These are phyloP conservation scores for Globisporangium alternatum DNA, from an alignment of 352 stramenopile genomes.

Conservation along the genomic window DNA sequence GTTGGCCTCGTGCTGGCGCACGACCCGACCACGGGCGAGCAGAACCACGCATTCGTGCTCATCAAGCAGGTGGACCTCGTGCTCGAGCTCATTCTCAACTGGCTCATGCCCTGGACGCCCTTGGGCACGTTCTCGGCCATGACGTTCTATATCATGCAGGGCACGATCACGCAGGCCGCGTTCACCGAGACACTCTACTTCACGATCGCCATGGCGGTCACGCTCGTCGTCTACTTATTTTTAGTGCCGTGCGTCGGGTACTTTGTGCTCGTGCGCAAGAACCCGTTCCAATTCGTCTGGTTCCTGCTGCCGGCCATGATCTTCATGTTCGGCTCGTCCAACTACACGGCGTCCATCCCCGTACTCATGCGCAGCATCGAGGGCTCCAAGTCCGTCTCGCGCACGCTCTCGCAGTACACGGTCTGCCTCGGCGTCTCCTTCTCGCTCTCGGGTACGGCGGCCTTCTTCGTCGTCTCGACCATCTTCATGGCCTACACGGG, in stretches of 20 bases:
- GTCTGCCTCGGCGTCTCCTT: slow-evolving; percentile 51
- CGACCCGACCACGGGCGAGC: slow-evolving; percentile 34
- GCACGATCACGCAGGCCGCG: slow-evolving; percentile 28
- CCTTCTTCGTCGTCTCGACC: slow-evolving; percentile 48
- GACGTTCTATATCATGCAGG: slow-evolving; percentile 48
- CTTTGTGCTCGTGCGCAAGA: slow-evolving; percentile 57
- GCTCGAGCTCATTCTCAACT: slow-evolving; percentile 71
- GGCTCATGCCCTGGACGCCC: slow-evolving; percentile 50
- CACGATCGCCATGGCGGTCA: slow-evolving; percentile 36
- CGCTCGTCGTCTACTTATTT: slow-evolving; percentile 47
- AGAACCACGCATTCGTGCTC: slow-evolving; percentile 52
- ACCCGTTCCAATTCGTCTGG: slow-evolving; percentile 55
- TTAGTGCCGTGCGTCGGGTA: slow-evolving; percentile 51
- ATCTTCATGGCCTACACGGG: slow-evolving; percentile 70
- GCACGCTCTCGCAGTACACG: slow-evolving; percentile 59
- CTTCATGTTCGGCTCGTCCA: slow-evolving; percentile 49
- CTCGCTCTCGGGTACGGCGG: slow-evolving; percentile 44
- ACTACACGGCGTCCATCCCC: slow-evolving; percentile 50
- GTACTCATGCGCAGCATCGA: slow-evolving; percentile 65
- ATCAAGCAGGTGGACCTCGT: slow-evolving; percentile 58
- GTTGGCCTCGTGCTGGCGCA: slow-evolving; percentile 44
- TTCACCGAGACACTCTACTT: slow-evolving; percentile 41
- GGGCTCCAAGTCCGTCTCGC: slow-evolving; percentile 54
- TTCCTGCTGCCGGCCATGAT: slow-evolving; percentile 52
- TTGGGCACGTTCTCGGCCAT: slow-evolving; percentile 50